Percentiles rank a stretch among this genome's conserved stretches.
Evolutionary conservation across 73 alveolate species (phyloP).

Genomic region (Uronychia binucleata): DNA sequence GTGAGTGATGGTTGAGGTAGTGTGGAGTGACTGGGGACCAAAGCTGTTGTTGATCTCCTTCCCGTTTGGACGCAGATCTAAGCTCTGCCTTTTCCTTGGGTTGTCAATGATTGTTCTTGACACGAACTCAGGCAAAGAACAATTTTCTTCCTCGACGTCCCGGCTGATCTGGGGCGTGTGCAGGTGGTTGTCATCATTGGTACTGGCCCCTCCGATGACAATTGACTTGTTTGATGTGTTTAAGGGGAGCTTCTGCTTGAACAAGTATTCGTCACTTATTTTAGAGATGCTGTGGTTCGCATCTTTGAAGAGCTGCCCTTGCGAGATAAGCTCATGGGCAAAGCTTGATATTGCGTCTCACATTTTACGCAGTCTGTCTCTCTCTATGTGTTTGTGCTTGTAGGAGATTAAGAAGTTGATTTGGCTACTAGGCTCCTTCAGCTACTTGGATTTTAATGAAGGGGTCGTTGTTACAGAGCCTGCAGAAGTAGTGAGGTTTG

Average conservation of each 20-base stretch:
- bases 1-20: too few relatives aligned
- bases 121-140: neutral
- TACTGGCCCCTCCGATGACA: neutral
- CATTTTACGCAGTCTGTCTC: neutral
- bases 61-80: neutral
- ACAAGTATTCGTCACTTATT: neutral
- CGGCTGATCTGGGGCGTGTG: neutral
- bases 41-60: neutral
- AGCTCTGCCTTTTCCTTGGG: neutral
- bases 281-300: neutral
- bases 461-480: neutral
- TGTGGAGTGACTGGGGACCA: too few relatives aligned
- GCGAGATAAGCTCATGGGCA: neutral
- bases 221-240: neutral
- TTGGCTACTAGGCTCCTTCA: neutral
- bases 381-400: neutral
- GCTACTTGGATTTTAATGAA: neutral
- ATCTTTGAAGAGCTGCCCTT: conserved; percentile 2
- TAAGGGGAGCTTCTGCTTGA: neutral
- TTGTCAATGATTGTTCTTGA: neutral
- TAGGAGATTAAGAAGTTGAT: neutral
- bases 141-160: neutral
- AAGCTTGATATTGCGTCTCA: neutral
- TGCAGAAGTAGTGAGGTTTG: neutral
- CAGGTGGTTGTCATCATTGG: neutral